A percentile compares a stretch with the other conserved stretches of the same genome.
Conservation (phyloP, 1,284 basidiomycete species). For the Boletus chippewaensis region DNA sequence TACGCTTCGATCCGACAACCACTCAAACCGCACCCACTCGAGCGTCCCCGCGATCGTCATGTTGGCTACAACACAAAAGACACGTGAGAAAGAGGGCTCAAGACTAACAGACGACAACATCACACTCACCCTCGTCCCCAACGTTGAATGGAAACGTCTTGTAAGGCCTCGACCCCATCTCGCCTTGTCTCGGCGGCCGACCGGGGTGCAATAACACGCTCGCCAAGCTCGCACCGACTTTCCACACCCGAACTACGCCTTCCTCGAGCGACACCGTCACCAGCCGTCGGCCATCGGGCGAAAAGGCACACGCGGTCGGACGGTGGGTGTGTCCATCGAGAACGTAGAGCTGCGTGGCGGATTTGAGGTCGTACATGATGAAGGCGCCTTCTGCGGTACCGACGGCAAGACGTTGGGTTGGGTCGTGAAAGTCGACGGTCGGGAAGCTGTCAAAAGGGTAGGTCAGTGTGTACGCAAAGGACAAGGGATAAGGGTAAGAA, state of each 20-base stretch:
- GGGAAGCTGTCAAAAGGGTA: slow-evolving; percentile 61
- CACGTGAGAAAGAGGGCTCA: not conserved
- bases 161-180: slow-evolving; percentile 74
- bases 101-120: not conserved
- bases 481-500: not conserved
- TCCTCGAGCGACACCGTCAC: slow-evolving; percentile 87
- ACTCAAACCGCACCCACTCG: slow-evolving; percentile 73
- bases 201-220: slow-evolving; percentile 85
- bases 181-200: slow-evolving; percentile 85
- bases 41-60: slow-evolving; percentile 69
- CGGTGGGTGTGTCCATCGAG: slow-evolving; percentile 84
- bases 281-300: slow-evolving; percentile 85
- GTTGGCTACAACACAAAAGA: slow-evolving; percentile 39
- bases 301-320: slow-evolving; percentile 81
- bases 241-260: slow-evolving; percentile 79
- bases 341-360: slow-evolving; percentile 90
- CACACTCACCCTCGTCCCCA: slow-evolving; percentile 50
- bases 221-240: slow-evolving; percentile 78
- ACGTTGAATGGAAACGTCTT: slow-evolving; percentile 77
- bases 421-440: slow-evolving; percentile 84
- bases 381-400: slow-evolving; percentile 92
- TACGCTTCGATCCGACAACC: slow-evolving; percentile 77
- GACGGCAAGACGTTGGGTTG: slow-evolving; percentile 83
- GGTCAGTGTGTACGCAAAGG: not conserved
- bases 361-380: slow-evolving; percentile 96